Conservation (phyloP, 345 rosid species). For the Mallotus nudiflorus region DNA sequence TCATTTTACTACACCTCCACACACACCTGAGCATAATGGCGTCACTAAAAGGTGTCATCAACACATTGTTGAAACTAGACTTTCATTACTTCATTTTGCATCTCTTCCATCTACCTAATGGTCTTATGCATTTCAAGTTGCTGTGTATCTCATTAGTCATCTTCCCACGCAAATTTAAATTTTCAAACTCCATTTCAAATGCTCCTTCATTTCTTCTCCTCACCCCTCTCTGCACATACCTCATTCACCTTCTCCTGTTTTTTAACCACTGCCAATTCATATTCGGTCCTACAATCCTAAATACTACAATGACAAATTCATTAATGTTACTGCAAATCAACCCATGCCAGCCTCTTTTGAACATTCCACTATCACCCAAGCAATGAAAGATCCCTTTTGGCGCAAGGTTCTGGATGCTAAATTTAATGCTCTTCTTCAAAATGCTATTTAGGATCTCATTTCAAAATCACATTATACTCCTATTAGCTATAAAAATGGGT, state of each 20-base stretch:
- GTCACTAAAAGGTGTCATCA: not conserved
- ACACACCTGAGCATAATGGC: conserved; percentile 2
- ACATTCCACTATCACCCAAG: not conserved
- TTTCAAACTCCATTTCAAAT: not conserved
- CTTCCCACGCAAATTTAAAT: not conserved
- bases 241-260: too few relatives aligned
- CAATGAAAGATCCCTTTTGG: not conserved
- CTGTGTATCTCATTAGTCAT: not conserved
- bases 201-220: not conserved
- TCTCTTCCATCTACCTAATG: not conserved
- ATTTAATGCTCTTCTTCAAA: not conserved
- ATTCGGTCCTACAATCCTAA: too few relatives aligned
- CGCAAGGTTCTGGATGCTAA: not conserved
- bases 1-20: not conserved
- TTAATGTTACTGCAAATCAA: not conserved
- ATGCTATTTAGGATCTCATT: too few relatives aligned
- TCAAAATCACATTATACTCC: too few relatives aligned
- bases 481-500: too few relatives aligned
- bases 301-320: not conserved
- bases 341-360: not conserved
- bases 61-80: not conserved
- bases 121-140: not conserved
- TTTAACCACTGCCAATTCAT: too few relatives aligned
- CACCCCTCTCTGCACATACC: too few relatives aligned
- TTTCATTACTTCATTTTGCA: not conserved